phyloP scores from a whole-genome alignment of 768 basidiomycete species.

The Tricholoma terreum region DNA sequence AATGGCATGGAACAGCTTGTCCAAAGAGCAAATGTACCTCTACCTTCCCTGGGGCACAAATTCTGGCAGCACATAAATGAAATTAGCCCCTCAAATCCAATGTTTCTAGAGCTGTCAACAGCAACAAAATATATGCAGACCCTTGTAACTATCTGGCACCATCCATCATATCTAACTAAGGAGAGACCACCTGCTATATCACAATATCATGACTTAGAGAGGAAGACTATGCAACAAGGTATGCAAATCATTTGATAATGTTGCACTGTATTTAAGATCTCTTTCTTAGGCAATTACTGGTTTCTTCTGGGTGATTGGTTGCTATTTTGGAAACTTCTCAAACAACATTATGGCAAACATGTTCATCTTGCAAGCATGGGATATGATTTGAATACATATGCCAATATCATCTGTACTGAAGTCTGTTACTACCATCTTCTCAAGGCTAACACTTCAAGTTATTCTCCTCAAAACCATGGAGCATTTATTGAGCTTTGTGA shows the following conservation, averaged over 20 bases:
- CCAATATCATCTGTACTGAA: constrained; percentile 11
- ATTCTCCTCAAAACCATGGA: constrained; percentile 8
- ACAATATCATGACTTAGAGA: constrained; percentile 1
- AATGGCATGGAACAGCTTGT: constrained; percentile 11
- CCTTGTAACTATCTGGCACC: constrained; percentile 16
- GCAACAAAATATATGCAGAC: constrained; percentile 6
- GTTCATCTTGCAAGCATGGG: constrained; percentile 1
- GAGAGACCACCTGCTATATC: constrained; percentile 11
- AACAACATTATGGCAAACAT: neutral
- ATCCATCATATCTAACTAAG: constrained; percentile 7
- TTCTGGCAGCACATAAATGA: constrained; percentile 11
- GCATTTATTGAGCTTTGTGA: constrained; percentile 14
- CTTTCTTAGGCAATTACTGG: neutral
- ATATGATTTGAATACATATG: constrained; percentile 12
- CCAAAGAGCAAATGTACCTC: constrained; percentile 7
- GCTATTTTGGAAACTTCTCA: constrained; percentile 12
- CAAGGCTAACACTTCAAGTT: constrained; percentile 4
- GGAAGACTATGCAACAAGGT: neutral
- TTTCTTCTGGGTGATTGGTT: constrained; percentile 15
- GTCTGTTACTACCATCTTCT: constrained; percentile 14
- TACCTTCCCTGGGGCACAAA: constrained; percentile 10
- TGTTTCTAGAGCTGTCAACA: neutral
- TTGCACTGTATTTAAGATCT: no score
- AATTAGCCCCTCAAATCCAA: constrained; percentile 1
- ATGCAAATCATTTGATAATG: no score